Evolutionary conservation across 768 basidiomycete species (phyloP).

Genomic region (Russula sp.): DNA sequence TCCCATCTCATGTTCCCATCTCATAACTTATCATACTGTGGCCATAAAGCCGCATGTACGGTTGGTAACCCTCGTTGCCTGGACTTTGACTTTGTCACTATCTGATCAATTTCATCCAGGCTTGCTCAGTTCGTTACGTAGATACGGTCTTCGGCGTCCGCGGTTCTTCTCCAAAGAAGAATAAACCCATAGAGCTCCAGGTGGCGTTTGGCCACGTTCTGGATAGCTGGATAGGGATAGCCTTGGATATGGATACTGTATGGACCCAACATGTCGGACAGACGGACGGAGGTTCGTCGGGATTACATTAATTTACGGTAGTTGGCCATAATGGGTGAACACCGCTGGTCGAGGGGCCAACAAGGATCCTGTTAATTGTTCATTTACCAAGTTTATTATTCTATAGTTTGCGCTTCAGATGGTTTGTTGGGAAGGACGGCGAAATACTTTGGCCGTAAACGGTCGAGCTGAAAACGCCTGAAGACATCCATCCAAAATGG

Average conservation of each 20-base stretch:
- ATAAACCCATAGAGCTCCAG: neutral
- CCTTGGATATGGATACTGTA: too few species aligned
- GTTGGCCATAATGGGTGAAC: neutral
- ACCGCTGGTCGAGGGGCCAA: neutral
- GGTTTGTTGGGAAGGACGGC: too few species aligned
- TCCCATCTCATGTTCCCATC: neutral
- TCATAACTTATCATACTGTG: neutral
- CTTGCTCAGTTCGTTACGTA: neutral
- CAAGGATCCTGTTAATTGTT: too few species aligned
- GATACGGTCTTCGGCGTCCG: neutral
- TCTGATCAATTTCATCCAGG: neutral
- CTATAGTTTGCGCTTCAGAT: too few species aligned
- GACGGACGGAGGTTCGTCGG: neutral
- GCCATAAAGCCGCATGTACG: conserved; percentile 17
- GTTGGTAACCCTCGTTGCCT: conserved; percentile 13
- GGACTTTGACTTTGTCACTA: neutral
- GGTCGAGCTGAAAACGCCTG: neutral
- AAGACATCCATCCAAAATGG: neutral
- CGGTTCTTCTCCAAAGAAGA: conserved; percentile 3
- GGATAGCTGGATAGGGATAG: too few species aligned
- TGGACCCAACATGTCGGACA: neutral
- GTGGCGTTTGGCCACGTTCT: neutral
- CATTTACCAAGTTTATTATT: too few species aligned
- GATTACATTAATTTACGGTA: neutral
- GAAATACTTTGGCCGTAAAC: neutral